Base-by-base conservation (phyloP, 2,329 filamentous ascomycete species). In the Epichloe sylvatica region DNA sequence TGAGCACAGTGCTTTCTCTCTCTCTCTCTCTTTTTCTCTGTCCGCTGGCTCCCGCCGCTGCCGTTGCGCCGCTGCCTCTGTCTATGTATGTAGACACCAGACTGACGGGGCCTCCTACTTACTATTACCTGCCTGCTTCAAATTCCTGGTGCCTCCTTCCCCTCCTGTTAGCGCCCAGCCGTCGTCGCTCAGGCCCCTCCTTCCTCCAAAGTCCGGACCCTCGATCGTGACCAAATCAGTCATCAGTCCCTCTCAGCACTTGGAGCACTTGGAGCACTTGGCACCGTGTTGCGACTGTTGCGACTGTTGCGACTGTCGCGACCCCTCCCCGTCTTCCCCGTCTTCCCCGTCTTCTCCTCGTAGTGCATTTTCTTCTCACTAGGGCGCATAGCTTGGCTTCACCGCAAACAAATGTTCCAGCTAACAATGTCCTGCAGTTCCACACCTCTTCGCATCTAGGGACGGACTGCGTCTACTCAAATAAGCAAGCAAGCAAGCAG, bases 341-440 rank as follows among this genome's bases (percentile, higher is more conserved):
- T n/a, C n/a, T n/a, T 19, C 19, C 19, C 19, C 19, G 19, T 19
- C 19, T 19, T 19, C 19, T 19, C 19, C 19, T 19, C 19, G 19
- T 19, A 19, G 19, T 19, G 19, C 19, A 19, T 3, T 19, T 19
- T 19, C 19, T 19, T 19, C 19, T 19, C 19, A 19, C 19, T 19
- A 36, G 36, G 41, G 17, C 34, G 23, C 43, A 21, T 25, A 13
- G 25, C 43, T 42, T 46, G 36, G 38, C 48, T 36, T 46, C 35
- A 38, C 43, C 48, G 36, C 36, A 35, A 45, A 38, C 19, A 41
- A 41, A 25, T 19, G 34, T 11, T 45, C 21, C n/a, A 40, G 37
- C 48, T 50, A 50, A 50, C 43, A 34, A 37, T 11, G 13, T 39
- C 41, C 47, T 34, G 23, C 40, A 49, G 47, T 33, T n/a, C 23